Evolutionary conservation across 208 protist species (phyloP).

Genomic region (Phytomonas sp.): DNA sequence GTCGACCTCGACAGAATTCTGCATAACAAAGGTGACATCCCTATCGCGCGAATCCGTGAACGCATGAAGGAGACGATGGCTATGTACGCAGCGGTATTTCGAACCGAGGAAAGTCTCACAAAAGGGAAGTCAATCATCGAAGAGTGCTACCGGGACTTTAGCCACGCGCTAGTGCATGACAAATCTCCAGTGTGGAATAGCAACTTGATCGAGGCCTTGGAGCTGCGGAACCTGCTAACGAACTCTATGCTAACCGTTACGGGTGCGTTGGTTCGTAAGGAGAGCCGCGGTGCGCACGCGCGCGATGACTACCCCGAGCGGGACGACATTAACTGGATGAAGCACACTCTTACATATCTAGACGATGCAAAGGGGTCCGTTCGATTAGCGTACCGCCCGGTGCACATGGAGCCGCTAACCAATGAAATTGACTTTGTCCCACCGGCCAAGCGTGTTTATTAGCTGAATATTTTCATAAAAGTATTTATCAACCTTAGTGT

Average conservation of each 20-base stretch:
- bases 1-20: slow-evolving; percentile 94
- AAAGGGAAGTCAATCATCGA: slow-evolving; percentile 91
- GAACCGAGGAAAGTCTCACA: slow-evolving; percentile 87
- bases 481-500: not conserved
- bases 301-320: slow-evolving; percentile 95
- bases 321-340: slow-evolving; percentile 98
- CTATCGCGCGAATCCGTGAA: slow-evolving; percentile 90
- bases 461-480: not conserved
- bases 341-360: slow-evolving; percentile 97
- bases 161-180: slow-evolving; percentile 92
- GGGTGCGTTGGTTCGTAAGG: slow-evolving; percentile 91
- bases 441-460: slow-evolving; percentile 91
- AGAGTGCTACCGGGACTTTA: slow-evolving; percentile 89
- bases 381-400: slow-evolving; percentile 90
- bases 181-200: slow-evolving; percentile 95
- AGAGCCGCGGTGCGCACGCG: slow-evolving; percentile 96
- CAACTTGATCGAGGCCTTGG: slow-evolving; percentile 97
- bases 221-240: slow-evolving; percentile 97
- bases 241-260: slow-evolving; percentile 94
- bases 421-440: slow-evolving; percentile 84
- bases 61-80: slow-evolving; percentile 98
- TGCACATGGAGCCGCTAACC: slow-evolving; percentile 88
- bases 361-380: slow-evolving; percentile 89
- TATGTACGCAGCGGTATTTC: slow-evolving; percentile 95
- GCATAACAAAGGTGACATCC: slow-evolving; percentile 89